Evolutionary conservation across 2,329 filamentous ascomycete genomes (phyloP), one percentile per base, ranked within the genome.

Genomic region (Hymenoscyphus albidus): DNA sequence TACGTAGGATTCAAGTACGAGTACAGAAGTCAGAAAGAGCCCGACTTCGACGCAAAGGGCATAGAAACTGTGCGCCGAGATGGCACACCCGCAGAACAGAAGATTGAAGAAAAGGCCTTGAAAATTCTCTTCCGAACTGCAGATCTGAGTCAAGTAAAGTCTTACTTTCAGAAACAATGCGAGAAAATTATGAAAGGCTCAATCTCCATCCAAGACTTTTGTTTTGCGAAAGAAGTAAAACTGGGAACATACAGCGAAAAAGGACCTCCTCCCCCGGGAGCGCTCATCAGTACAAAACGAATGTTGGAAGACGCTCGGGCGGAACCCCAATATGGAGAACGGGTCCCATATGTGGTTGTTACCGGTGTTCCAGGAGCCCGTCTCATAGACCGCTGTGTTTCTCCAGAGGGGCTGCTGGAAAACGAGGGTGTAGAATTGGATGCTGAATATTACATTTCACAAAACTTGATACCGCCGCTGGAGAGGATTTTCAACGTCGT

Each of bases 1-100:
- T 99, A 99, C 72, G 96, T 98, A 3, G 96, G 96, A 5, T 97
- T 97, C 82, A 97, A 97, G 76, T 99, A 96, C 78, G 95, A 99
- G 74, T 85, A 82, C 69, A 85, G 84, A 44, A 81, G 84, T 16
- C 95, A 99, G 74, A 80, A 76, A 9, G 86, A 88, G 69, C 94
- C 95, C 0, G 91, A 96, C 0, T 98, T 98, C 70, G 96, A 99
- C 75, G 96, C 95, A 64, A 99, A 99, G 77, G 95, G 96, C 38
- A 99, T 98, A 68, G 96, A 99, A 80, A 99, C 96, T 0, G 94
- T 99, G 7, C 88, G 96, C 1, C 86, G 95, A 59, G 95, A 99
- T 75, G 95, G 95, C 48, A 98, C 93, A 0, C 93, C 94, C 0
- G 94, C 93, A 0, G 92, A 97, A 77, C 94, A 98, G 75, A 97